These are phyloP conservation scores for Aspergillus sclerotiicarbonarius DNA, from an alignment of 495 filamentous ascomycete genomes.

Conservation along the genomic window DNA sequence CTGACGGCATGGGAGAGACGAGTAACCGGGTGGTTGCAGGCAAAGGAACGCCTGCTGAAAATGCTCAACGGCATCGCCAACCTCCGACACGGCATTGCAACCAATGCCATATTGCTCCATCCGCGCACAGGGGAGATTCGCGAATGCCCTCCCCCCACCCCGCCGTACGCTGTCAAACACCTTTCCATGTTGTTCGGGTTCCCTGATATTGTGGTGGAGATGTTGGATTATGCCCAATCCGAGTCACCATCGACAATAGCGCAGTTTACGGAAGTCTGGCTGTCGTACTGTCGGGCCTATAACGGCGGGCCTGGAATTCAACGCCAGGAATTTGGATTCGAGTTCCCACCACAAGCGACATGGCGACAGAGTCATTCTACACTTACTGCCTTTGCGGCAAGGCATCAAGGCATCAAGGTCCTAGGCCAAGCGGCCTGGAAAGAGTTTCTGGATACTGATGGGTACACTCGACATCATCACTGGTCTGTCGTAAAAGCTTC, in stretches of 20 bases:
- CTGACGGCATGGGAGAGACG: background rate
- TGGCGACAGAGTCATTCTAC: too few species aligned
- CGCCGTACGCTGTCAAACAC: constrained; percentile 23
- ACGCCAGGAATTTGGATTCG: constrained; percentile 21
- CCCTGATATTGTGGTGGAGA: constrained; percentile 20
- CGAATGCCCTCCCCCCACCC: constrained; percentile 22
- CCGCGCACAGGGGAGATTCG: constrained; percentile 18
- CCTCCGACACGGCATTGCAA: constrained; percentile 22
- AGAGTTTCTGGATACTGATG: constrained; percentile 11
- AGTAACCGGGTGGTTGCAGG: background rate
- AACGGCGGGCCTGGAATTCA: constrained; percentile 19
- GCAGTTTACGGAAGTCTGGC: constrained; percentile 17
- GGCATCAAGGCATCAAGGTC: too few species aligned
- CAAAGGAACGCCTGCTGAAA: constrained; percentile 4
- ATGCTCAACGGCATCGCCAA: constrained; percentile 19
- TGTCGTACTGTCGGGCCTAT: constrained; percentile 23
- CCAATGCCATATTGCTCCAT: constrained; percentile 23
- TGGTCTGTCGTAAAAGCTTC: constrained; percentile 11
- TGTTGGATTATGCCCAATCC: constrained; percentile 14
- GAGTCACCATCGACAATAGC: constrained; percentile 4
- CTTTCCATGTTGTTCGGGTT: constrained; percentile 27
- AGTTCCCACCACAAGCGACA: constrained; percentile 9
- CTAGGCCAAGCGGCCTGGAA: constrained; percentile 17
- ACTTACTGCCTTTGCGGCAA: too few species aligned
- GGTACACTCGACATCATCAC: background rate